Evolutionary conservation across 2,329 filamentous ascomycete genomes (phyloP).

Genomic region (Byssoonygena ceratinophila): DNA sequence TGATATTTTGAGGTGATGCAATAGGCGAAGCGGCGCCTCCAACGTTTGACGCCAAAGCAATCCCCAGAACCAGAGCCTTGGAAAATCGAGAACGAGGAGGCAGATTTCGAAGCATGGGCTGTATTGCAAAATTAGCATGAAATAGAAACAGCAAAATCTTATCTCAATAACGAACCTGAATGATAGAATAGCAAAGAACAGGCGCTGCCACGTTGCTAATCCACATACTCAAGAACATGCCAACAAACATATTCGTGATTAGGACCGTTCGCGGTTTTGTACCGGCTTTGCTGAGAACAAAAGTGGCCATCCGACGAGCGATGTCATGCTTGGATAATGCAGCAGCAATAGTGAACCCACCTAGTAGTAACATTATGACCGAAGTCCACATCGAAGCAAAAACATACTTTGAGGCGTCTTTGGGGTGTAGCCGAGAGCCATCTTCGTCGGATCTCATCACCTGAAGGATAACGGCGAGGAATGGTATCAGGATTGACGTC

Average conservation of each 20-base stretch:
- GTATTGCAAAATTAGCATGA: background rate
- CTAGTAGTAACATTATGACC: conserved; percentile 94
- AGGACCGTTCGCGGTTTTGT: conserved; percentile 81
- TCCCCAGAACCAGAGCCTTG: conserved; percentile 88
- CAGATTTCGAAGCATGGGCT: conserved; percentile 89
- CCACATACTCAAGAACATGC: conserved; percentile 96
- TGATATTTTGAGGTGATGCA: conserved; percentile 93
- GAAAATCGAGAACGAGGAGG: conserved; percentile 84
- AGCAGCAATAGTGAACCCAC: conserved; percentile 90
- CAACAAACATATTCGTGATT: conserved; percentile 97
- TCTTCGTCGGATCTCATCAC: conserved; percentile 70
- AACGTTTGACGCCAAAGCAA: conserved; percentile 88
- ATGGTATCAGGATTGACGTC: conserved; percentile 85
- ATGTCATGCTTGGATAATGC: conserved; percentile 96
- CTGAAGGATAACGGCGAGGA: conserved; percentile 74
- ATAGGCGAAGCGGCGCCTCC: conserved; percentile 95
- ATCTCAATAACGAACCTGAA: conserved; percentile 55
- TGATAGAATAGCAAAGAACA: conserved; percentile 93
- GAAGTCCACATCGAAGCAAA: conserved; percentile 98
- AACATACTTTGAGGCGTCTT: conserved; percentile 69
- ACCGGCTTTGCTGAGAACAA: conserved; percentile 91
- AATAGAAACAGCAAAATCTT: background rate
- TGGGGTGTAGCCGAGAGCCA: conserved; percentile 61
- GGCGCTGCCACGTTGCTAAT: conserved; percentile 97
- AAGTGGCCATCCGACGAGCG: conserved; percentile 91